These are phyloP conservation scores for Suhomyces kunorum DNA, from an alignment of 1,139 yeast species.

Conservation along the genomic window DNA sequence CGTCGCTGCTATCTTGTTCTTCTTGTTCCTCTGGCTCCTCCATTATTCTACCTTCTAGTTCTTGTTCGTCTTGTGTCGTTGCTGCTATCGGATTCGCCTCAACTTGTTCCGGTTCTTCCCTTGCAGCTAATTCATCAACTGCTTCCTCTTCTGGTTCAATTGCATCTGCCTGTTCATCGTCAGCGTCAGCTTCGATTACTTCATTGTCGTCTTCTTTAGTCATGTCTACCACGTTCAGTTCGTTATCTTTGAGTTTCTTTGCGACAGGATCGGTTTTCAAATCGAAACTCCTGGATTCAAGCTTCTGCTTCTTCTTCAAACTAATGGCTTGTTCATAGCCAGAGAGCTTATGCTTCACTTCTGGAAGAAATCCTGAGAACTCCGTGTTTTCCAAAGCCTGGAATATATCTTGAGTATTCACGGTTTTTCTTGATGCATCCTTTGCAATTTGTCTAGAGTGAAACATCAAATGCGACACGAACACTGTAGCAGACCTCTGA, in stretches of 20 bases:
- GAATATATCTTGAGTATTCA: conserved; percentile 65
- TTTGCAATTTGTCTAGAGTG: conserved; percentile 60
- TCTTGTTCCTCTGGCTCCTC: conserved; percentile 20
- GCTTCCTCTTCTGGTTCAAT: conserved; percentile 26
- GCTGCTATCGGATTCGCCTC: conserved; percentile 27
- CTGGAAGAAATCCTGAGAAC: conserved; percentile 55
- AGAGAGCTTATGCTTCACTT: conserved; percentile 51
- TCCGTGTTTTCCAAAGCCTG: conserved; percentile 59
- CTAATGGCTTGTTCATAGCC: conserved; percentile 43
- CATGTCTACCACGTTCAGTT: conserved; percentile 25
- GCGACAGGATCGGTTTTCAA: conserved; percentile 7
- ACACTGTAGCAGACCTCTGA: conserved; percentile 72
- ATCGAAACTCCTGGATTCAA: conserved; percentile 7
- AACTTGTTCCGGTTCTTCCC: conserved; percentile 19
- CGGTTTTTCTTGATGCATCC: conserved; percentile 56
- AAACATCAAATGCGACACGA: conserved; percentile 65
- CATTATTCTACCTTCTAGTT: conserved; percentile 21
- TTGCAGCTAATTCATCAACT: not conserved
- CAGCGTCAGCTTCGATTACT: conserved; percentile 22
- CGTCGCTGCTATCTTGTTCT: conserved; percentile 20
- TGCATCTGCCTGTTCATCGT: conserved; percentile 19
- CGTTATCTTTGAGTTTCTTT: conserved; percentile 23
- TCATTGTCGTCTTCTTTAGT: conserved; percentile 28
- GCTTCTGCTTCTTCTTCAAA: conserved; percentile 39
- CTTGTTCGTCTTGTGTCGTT: conserved; percentile 26